These are phyloP conservation scores for Metschnikowia hibisci DNA, from an alignment of 805 yeast genomes.

Conservation along the genomic window DNA sequence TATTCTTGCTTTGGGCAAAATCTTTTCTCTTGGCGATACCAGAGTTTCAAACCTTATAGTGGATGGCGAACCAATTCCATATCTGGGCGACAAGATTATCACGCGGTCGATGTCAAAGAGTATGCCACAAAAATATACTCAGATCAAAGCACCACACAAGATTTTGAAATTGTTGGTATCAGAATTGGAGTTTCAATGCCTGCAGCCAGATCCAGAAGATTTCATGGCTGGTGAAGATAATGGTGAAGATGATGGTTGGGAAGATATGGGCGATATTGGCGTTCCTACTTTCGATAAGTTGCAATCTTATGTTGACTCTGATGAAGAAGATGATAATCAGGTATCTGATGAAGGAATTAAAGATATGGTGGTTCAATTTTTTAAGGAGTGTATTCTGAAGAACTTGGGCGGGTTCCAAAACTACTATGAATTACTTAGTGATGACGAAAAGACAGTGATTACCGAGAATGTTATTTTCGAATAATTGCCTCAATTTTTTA, in stretches of 20 bases:
- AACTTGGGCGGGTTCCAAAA: constrained; percentile 49
- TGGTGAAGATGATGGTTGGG: constrained; percentile 57
- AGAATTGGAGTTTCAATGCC: constrained; percentile 65
- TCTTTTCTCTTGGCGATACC: constrained; percentile 57
- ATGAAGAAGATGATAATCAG: constrained; percentile 28
- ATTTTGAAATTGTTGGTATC: constrained; percentile 65
- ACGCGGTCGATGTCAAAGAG: constrained; percentile 81
- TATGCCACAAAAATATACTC: constrained; percentile 60
- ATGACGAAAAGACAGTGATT: constrained; percentile 50
- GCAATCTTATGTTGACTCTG: constrained; percentile 50
- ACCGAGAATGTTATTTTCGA: constrained; percentile 46
- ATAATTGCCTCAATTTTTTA: neutral
- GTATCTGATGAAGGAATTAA: constrained; percentile 34
- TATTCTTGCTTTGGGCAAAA: constrained; percentile 65
- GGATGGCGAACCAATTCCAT: constrained; percentile 72
- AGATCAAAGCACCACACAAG: constrained; percentile 64
- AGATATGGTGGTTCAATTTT: constrained; percentile 46
- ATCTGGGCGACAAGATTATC: constrained; percentile 59
- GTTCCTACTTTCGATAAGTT: constrained; percentile 61
- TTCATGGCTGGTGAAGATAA: constrained; percentile 27
- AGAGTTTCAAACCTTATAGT: constrained; percentile 53
- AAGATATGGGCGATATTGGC: constrained; percentile 67
- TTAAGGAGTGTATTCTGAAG: constrained; percentile 51
- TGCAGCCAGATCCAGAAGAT: constrained; percentile 44
- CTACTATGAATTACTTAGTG: constrained; percentile 46